Evolutionary conservation across 257 asterid genomes (phyloP), one percentile per base, ranked within the genome.

Genomic region (Capsicum pubescens): DNA sequence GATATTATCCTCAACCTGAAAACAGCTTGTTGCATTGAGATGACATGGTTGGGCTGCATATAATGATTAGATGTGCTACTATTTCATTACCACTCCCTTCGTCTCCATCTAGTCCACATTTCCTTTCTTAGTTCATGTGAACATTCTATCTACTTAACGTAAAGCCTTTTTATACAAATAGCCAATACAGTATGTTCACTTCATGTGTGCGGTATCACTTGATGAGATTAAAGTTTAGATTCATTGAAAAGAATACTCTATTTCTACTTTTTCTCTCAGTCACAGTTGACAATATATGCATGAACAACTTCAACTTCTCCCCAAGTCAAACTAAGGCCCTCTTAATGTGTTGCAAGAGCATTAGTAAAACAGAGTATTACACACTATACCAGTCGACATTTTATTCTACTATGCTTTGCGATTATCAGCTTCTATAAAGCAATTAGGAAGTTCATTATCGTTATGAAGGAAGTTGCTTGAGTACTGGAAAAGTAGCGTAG

Each of bases 1-100:
- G 80, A 50, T 74, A 50, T 12, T 72, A 48, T 48, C 59, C 36
- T 72, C 80, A 72, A 12, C 59, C 59, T 74, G 60, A 74, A 74
- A 74, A 19, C 80, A 50, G 19, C 80, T 50, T 50, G 44, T 50
- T 12, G 80, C 61, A 48, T 74, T 74, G 21, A 52, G 60, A 50
- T 48, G 59, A 44, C 12, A 50, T 74, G 42, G 60, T 55, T 74
- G 60, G 80, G 46, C 21, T 48, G 44, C n/a, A 74, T 21, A 48
- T 3, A 19, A 74, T 74, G 60, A 50, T 50, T 12, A 19, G 0
- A 32, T 69, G 36, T 74, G 80, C 58, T 19, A 19, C 61, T 74
- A 12, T 74, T 74, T 50, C 60, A 50, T 74, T 7, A 50, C 21
- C 44, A 74, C 21, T 74, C 13, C 60, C 61, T 74, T 74, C 14